Percentiles rank a stretch among this genome's conserved stretches.
phyloP scores from a whole-genome alignment of 2,329 filamentous ascomycete genomes.

The Colletotrichum liaoningense region DNA sequence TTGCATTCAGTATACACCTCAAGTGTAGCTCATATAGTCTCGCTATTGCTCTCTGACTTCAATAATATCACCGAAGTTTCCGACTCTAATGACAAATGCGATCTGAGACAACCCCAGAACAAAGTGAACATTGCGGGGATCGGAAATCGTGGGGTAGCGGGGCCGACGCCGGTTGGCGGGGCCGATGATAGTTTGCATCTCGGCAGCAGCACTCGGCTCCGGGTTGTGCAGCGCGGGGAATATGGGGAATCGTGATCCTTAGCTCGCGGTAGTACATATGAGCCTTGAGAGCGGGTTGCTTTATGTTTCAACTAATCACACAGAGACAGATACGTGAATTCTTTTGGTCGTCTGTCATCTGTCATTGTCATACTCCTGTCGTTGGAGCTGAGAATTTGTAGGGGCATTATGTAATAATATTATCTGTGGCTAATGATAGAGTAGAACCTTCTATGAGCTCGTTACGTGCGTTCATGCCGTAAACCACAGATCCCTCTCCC shows the following conservation, averaged over 20 bases:
- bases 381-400: too few species aligned
- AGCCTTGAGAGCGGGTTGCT: too few species aligned
- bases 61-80: background rate
- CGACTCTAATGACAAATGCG: background rate
- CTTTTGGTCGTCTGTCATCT: too few species aligned
- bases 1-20: background rate
- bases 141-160: constrained; percentile 2
- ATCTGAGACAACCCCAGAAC: background rate
- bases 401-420: background rate
- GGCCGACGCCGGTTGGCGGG: background rate
- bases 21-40: background rate
- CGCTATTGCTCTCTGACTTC: background rate
- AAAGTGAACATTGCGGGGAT: background rate
- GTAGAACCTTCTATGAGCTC: background rate
- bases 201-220: background rate
- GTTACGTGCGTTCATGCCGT: background rate
- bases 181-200: background rate
- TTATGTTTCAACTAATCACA: too few species aligned
- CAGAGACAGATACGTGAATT: too few species aligned
- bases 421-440: background rate
- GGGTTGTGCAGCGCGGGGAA: too few species aligned
- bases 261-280: too few species aligned
- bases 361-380: too few species aligned
- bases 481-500: background rate
- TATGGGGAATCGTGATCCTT: background rate